Conservation (phyloP, 1,284 basidiomycete genomes). For the Cutaneotrichosporon spelunceum region DNA sequence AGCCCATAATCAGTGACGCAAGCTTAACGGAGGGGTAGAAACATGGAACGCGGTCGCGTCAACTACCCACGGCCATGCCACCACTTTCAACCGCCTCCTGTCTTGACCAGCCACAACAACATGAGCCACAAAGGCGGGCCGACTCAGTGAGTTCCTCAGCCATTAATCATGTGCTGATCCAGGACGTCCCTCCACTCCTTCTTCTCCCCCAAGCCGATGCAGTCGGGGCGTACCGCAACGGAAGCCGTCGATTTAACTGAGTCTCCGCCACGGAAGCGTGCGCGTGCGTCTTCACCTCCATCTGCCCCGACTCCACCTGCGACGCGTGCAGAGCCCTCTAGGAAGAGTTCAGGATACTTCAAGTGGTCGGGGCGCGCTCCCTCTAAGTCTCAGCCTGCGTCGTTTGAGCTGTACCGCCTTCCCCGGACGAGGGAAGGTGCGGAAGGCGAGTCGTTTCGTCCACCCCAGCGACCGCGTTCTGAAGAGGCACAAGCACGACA, state of each 20-base stretch:
- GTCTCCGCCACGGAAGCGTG: slow-evolving; percentile 32
- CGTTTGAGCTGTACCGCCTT: slow-evolving; percentile 28
- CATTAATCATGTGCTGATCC: not conserved
- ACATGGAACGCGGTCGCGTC: slow-evolving; percentile 20
- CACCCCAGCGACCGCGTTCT: slow-evolving; percentile 20
- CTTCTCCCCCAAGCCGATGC: slow-evolving; percentile 45
- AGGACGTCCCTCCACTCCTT: slow-evolving; percentile 47
- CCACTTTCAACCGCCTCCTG: not conserved
- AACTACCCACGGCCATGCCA: slow-evolving; percentile 10
- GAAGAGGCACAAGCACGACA: slow-evolving; percentile 36
- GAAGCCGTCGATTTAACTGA: slow-evolving; percentile 36
- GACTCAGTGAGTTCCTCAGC: slow-evolving; percentile 13
- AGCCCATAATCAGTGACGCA: not conserved
- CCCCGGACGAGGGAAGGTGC: slow-evolving; percentile 1
- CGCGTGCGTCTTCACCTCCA: slow-evolving; percentile 9
- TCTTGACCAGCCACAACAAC: not conserved
- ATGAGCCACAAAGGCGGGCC: slow-evolving; percentile 12
- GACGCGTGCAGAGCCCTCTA: not conserved
- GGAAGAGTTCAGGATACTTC: slow-evolving; percentile 6
- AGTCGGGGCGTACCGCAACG: slow-evolving; percentile 16
- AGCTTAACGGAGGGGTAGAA: slow-evolving; percentile 1
- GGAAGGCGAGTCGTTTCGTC: not conserved
- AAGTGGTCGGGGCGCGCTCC: not conserved
- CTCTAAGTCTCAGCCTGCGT: not conserved
- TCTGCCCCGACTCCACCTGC: not conserved